Base-by-base conservation (phyloP, 2,329 filamentous ascomycete genomes). In the Madurella mycetomatis region DNA sequence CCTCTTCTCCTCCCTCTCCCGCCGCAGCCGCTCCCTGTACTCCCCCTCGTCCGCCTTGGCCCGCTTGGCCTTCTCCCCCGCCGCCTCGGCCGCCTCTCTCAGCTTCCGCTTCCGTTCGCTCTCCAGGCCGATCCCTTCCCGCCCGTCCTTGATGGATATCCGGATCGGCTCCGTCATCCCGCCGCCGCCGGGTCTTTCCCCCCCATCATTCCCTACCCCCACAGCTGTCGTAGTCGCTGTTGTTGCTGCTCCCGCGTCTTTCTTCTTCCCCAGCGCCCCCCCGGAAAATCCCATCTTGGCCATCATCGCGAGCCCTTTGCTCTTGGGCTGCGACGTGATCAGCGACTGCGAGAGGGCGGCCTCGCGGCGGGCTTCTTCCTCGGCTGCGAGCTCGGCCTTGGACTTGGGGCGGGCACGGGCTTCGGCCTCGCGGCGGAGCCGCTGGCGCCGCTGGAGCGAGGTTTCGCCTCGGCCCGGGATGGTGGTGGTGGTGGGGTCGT, bases 231-330 rank as follows among this genome's bases (percentile, higher is more conserved):
- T 54, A 56, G 15, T 31, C 37, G 4, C 11, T 30, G 15, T 15
- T n/a, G 7, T 16, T 13, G 40, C 41, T 5, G 41, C 32, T 17
- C 16, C 32, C 32, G 31, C 57, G 25, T 72, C 71, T 9, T 73
- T 72, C n/a, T 77, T 74, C 62, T 81, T 83, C 1, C 94, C 94
- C 2, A 97, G 75, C 0, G 84, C 80, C 37, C 83, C 84, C 19
- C 92, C 91, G 17, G 82, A 86, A 74, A 95, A 99, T 1, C 94
- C 94, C 79, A 99, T 89, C 71, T 90, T 92, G 18, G 90, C 87
- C 92, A 99, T 96, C 90, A 99, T 96, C 60, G 89, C 84, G 58
- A 95, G 83, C 1, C 92, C 94, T 68, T 96, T 97, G 73, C 86
- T 95, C 63, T 80, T 81, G 41, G 47, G 39, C 41, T 31, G 40